Base-by-base conservation (phyloP, 148 eudicot species). In the Tetragonia tetragonoides region DNA sequence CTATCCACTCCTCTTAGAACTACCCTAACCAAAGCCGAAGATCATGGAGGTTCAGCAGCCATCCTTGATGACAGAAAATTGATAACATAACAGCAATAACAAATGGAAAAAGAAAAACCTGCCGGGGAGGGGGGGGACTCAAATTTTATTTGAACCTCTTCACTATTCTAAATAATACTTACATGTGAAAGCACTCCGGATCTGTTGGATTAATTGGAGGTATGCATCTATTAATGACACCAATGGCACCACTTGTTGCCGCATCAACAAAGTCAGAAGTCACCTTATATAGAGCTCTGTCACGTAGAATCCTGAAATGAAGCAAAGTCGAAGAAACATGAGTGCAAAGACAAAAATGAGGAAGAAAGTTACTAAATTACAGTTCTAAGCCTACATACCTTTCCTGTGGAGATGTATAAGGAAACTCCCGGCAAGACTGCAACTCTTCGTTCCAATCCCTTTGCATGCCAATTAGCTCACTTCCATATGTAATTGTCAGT, bases 101-200 rank as follows among this genome's bases (percentile, higher is more conserved):
- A 47, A 20, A 17, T 10, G 63, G 14, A 28, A 6, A 65, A 53
- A 12, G 24, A 11, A 77, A 78, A 10, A 34, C 23, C 40, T 51
- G 10, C 37, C 15, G 44, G 18, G 54, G 12, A 2, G 10, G n/a
- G 15, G 9, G 63, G 3, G 53, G 37, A 40, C 24, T 15, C n/a
- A 10, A 21, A n/a, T 14, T 34, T 51, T 21, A 3, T 18, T 37
- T 8, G 42, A 15, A 24, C 64, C 51, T n/a, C 14, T 68, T 24
- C 38, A 44, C 5, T 44, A 23, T 28, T 37, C 41, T 28, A 64
- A 28, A 66, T 78, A 56, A 54, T 41, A 90, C 99, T 88, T 67
- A 96, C 99, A 96, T 96, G 84, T 96, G 97, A 86, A 96, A 96
- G 88, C 99, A 96, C 86, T 96, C 99, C 16, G 99, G 99, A 87